These are phyloP conservation scores for Tuctoria greenei DNA, from an alignment of 176 grass and related monocot genomes.

Conservation along the genomic window DNA sequence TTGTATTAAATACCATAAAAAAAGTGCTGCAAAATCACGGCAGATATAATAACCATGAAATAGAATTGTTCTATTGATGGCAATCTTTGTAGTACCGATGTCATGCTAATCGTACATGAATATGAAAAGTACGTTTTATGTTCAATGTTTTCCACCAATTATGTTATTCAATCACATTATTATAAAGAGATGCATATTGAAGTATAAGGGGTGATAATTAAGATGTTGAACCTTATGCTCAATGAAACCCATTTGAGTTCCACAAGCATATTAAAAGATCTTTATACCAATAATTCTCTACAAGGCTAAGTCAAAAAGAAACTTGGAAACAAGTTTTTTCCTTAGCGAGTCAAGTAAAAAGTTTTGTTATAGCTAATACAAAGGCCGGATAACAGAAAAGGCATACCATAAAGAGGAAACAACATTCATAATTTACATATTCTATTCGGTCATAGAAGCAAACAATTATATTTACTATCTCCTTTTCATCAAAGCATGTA, in stretches of 20 bases:
- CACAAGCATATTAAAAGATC: not conserved
- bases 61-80: not conserved
- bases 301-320: not conserved
- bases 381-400: not conserved
- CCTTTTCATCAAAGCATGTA: not conserved
- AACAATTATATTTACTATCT: not conserved
- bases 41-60: slow-evolving; percentile 23
- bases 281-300: not conserved
- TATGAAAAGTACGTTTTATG: not conserved
- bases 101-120: not conserved
- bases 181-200: not conserved
- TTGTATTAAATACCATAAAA: slow-evolving; percentile 29
- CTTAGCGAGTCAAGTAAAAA: not conserved
- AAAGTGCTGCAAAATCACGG: slow-evolving; percentile 17
- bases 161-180: not conserved
- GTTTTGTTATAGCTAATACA: not conserved
- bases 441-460: not conserved
- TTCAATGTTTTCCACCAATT: not conserved
- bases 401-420: not conserved
- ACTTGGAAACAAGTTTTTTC: not conserved
- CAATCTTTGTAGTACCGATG: not conserved
- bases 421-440: not conserved
- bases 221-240: not conserved
- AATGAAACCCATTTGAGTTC: not conserved
- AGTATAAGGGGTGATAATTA: not conserved